phyloP scores from a whole-genome alignment of 1,139 yeast genomes.

The Hyphopichia burtonii region DNA sequence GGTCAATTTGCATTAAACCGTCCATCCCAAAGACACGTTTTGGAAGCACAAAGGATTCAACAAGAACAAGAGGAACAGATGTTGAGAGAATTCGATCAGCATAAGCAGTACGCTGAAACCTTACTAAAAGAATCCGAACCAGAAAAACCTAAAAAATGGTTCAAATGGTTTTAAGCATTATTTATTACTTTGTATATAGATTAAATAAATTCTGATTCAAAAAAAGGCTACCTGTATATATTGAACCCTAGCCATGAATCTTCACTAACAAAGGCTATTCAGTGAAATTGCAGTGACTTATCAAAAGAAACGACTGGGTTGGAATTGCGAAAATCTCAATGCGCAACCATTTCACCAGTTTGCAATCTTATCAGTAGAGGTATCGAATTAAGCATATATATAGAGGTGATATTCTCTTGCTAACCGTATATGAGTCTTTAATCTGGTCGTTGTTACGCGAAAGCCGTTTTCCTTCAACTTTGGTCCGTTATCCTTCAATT shows the following conservation, averaged over 20 bases:
- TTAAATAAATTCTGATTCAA: too few relatives aligned
- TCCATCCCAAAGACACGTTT: constrained; percentile 70
- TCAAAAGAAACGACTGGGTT: not conserved
- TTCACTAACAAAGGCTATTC: too few relatives aligned
- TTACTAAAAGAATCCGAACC: constrained; percentile 26
- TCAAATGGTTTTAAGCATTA: constrained; percentile 27
- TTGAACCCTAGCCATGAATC: too few relatives aligned
- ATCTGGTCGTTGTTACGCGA: too few relatives aligned
- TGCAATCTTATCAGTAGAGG: too few relatives aligned
- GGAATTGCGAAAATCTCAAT: not conserved
- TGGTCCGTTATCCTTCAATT: not conserved
- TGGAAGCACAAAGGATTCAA: constrained; percentile 70
- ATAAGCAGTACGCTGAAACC: constrained; percentile 27
- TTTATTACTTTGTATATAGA: not conserved
- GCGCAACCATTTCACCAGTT: not conserved
- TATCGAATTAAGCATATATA: too few relatives aligned
- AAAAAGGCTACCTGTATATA: too few relatives aligned
- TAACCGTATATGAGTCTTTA: too few relatives aligned
- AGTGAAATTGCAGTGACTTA: not conserved
- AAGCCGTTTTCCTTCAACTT: too few relatives aligned
- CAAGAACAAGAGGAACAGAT: constrained; percentile 70
- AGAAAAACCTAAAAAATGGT: constrained; percentile 29
- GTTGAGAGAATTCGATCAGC: constrained; percentile 53
- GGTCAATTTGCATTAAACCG: constrained; percentile 57
- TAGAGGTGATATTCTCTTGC: too few relatives aligned